Percentiles rank a stretch among this genome's conserved stretches.
Evolutionary conservation across 306 rosid species (phyloP).

Genomic region (Castanopsis chinensis): DNA sequence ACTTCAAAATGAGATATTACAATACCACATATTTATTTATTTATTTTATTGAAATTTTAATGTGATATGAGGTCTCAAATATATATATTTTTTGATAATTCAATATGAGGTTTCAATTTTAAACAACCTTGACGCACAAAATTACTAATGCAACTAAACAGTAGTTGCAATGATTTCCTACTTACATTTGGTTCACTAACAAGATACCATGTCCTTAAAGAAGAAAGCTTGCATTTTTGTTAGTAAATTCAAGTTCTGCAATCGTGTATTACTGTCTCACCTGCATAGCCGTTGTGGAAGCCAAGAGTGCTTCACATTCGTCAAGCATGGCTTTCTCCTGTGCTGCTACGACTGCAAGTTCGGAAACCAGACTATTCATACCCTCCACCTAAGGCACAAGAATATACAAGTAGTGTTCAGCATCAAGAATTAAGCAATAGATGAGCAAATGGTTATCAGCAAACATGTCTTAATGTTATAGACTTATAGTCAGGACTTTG

Average conservation of each 20-base stretch:
- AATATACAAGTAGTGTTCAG: conserved; percentile 16
- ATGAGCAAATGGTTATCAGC: neutral
- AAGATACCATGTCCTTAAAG: neutral
- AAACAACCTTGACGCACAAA: neutral
- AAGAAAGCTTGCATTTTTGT: neutral
- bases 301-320: conserved; percentile 71
- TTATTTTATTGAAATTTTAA: no score
- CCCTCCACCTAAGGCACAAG: conserved; percentile 60
- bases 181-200: neutral
- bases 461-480: neutral
- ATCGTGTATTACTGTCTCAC: conserved; percentile 38
- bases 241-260: conserved; percentile 16
- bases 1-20: neutral
- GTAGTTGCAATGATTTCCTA: neutral
- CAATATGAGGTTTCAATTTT: neutral
- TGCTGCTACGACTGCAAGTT: conserved; percentile 72
- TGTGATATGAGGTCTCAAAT: neutral
- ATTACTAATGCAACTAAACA: neutral
- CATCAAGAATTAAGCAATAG: conserved; percentile 13
- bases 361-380: conserved; percentile 68
- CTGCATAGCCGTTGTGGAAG: conserved; percentile 81
- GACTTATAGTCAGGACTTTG: neutral
- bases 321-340: conserved; percentile 85
- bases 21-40: neutral
- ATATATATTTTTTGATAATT: no score